These are phyloP conservation scores for Dothidotthia symphoricarpi DNA, from an alignment of 2,329 filamentous ascomycete genomes.

Conservation along the genomic window DNA sequence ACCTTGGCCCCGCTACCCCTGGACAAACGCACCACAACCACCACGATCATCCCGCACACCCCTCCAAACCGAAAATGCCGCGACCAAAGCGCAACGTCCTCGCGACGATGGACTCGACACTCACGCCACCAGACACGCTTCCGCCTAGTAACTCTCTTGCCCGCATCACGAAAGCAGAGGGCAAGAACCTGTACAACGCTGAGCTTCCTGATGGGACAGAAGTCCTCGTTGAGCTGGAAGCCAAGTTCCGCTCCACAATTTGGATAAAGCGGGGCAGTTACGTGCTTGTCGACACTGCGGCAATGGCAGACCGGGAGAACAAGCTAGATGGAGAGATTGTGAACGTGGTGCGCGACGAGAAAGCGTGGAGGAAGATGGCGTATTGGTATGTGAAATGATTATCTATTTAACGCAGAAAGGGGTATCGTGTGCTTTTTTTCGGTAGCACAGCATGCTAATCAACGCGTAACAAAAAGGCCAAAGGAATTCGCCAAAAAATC, in stretches of 20 bases:
- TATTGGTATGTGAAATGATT: slow-evolving; percentile 63
- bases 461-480: slow-evolving; percentile 58
- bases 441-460: no score
- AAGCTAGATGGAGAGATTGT: slow-evolving; percentile 86
- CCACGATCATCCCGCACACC: neutral
- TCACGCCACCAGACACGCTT: slow-evolving; percentile 58
- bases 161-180: slow-evolving; percentile 75
- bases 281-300: slow-evolving; percentile 73
- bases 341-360: slow-evolving; percentile 89
- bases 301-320: slow-evolving; percentile 65
- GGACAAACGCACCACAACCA: neutral
- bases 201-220: slow-evolving; percentile 63
- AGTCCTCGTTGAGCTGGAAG: slow-evolving; percentile 75
- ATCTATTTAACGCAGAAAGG: slow-evolving; percentile 12
- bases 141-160: slow-evolving; percentile 62
- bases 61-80: slow-evolving; percentile 53
- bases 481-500: slow-evolving; percentile 69
- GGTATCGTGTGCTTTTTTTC: slow-evolving; percentile 11
- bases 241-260: slow-evolving; percentile 85
- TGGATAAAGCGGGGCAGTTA: slow-evolving; percentile 90
- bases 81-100: slow-evolving; percentile 74
- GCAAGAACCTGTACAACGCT: slow-evolving; percentile 85
- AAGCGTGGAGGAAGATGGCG: slow-evolving; percentile 79
- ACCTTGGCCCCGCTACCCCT: no score
- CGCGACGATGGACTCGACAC: slow-evolving; percentile 72